A percentile compares a stretch with the other conserved stretches of the same genome.
These are phyloP conservation scores for Candida ovalis DNA, from an alignment of 805 yeast genomes.

Conservation along the genomic window DNA sequence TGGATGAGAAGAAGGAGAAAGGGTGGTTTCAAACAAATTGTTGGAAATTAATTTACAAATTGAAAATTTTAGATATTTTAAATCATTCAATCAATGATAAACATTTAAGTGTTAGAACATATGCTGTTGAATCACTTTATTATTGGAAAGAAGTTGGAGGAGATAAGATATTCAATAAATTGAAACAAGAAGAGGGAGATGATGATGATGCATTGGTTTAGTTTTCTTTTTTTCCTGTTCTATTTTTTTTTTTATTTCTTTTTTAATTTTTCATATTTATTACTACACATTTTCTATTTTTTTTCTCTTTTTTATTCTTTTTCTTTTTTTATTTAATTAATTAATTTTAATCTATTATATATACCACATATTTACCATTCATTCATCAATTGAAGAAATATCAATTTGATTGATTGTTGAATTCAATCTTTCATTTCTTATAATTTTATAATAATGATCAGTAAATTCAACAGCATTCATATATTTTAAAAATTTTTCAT, in stretches of 20 bases:
- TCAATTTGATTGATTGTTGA: conserved; percentile 54
- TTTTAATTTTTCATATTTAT: no score
- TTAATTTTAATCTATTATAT: no score
- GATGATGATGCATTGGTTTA: no score
- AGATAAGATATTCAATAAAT: conserved; percentile 23
- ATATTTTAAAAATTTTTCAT: conserved; percentile 79
- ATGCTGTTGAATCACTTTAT: conserved; percentile 91
- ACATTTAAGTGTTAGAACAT: conserved; percentile 71
- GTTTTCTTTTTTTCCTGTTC: no score
- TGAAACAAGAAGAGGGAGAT: conserved; percentile 4
- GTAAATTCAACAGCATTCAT: conserved; percentile 85
- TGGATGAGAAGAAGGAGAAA: conserved; percentile 29
- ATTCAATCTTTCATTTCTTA: conserved; percentile 75
- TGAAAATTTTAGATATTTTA: conserved; percentile 61
- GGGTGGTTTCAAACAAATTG: conserved; percentile 48
- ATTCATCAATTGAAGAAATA: conserved; percentile 24
- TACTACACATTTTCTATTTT: no score
- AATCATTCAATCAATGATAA: conserved; percentile 66
- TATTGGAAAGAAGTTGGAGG: conserved; percentile 66
- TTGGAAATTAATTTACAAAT: conserved; percentile 68
- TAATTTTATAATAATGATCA: conserved; percentile 80
- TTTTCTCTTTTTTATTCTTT: no score
- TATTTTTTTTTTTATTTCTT: no score
- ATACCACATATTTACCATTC: background rate
- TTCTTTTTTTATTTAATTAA: no score